Percentiles rank a stretch among this genome's conserved stretches.
These are phyloP conservation scores for Alternaria arbusti DNA, from an alignment of 2,329 filamentous ascomycete species.

Conservation along the genomic window DNA sequence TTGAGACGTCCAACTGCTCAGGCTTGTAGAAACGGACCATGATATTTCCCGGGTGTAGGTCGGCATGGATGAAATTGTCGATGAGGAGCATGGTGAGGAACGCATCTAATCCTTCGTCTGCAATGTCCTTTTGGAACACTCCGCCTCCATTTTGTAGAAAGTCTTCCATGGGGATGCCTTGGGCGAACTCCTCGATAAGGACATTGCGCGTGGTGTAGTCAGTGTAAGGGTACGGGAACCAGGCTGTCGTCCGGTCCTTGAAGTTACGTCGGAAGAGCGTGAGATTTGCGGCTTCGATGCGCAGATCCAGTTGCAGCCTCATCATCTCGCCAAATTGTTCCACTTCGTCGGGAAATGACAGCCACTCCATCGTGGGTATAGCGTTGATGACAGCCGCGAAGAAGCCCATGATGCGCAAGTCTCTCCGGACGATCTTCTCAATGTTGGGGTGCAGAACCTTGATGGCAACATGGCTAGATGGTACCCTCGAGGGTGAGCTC, in stretches of 20 bases:
- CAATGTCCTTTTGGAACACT: slow-evolving; percentile 91
- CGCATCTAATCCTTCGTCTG: slow-evolving; percentile 91
- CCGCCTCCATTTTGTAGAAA: slow-evolving; percentile 93
- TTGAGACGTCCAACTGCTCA: slow-evolving; percentile 69
- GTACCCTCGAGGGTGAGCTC: slow-evolving; percentile 81
- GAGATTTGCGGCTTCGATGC: slow-evolving; percentile 92
- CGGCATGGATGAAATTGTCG: slow-evolving; percentile 97
- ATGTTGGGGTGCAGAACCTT: slow-evolving; percentile 95
- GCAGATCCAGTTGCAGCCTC: slow-evolving; percentile 92
- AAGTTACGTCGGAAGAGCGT: slow-evolving; percentile 90
- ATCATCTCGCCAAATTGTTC: slow-evolving; percentile 97
- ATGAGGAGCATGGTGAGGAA: slow-evolving; percentile 96
- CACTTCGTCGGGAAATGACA: slow-evolving; percentile 94
- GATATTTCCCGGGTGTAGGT: slow-evolving; percentile 96
- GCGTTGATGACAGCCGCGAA: slow-evolving; percentile 84
- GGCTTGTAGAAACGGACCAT: slow-evolving; percentile 98
- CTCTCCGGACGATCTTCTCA: slow-evolving; percentile 86
- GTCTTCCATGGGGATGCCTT: slow-evolving; percentile 87
- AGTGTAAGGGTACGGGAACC: slow-evolving; percentile 93
- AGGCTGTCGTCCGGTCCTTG: slow-evolving; percentile 86
- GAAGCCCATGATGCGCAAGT: slow-evolving; percentile 91
- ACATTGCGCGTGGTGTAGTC: slow-evolving; percentile 93
- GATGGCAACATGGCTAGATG: slow-evolving; percentile 90
- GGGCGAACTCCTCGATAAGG: slow-evolving; percentile 92
- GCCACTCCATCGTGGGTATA: slow-evolving; percentile 95